Evolutionary conservation across 2,329 filamentous ascomycete genomes (phyloP), one percentile per base, ranked within the genome.

Genomic region (Sarocladium strictum): DNA sequence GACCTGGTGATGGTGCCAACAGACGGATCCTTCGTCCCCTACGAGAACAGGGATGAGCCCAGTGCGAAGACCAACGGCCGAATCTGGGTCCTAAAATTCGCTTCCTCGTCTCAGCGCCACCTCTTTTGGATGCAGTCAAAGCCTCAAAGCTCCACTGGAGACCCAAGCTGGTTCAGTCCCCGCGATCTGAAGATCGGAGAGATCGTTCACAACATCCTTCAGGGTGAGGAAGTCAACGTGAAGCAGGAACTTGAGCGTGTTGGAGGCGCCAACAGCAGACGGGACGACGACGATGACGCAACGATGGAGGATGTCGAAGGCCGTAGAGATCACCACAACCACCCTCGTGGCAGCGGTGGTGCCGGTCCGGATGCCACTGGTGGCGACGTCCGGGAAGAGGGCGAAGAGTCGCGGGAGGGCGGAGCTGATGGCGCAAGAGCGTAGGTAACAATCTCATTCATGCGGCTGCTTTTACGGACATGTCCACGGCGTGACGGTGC

Each of bases 91-190:
- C 84, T 99, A 65, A 97, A 96, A 72, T 99, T 99, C 75, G 83
- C 81, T 27, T 97, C 92, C 12, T 96, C 90, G 59, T 94, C 91
- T 56, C 86, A 95, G 71, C 85, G 92, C 65, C 81, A 97, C 72
- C 79, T 97, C 57, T 99, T 97, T 77, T 99, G 93, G 92, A 77
- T 99, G 66, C 94, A 99, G 73, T 94, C 90, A 27, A 92, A 92
- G 72, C 81, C 87, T 29, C 91, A 97, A 72, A 83, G 72, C 66
- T 80, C 76, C 60, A 80, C 74, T 67, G 86, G 77, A 52, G 84
- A 93, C 62, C 75, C 85, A 7, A 85, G 83, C 71, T 91, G 83
- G 80, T 89, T 96, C 72, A 96, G 90, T 71, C 81, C 86, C 52
- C 81, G 92, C 55, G 93, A 97, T 69, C 78, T 87, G 64, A 93